phyloP scores from a whole-genome alignment of 2,329 filamentous ascomycete species.

The Meredithiella fracta region DNA sequence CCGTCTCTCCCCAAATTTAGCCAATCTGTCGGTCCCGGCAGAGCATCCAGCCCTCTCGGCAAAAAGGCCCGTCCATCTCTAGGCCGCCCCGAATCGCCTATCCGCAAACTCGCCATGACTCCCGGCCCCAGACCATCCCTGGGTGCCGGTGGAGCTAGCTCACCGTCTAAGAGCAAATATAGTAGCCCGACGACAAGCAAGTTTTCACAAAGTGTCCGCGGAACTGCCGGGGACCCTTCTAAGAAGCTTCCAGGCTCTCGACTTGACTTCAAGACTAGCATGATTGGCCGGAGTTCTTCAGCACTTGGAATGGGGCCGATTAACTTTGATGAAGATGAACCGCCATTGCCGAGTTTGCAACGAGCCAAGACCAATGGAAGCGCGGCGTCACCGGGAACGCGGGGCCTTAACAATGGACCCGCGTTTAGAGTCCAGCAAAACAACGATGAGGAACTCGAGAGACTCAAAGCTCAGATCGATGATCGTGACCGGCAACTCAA shows the following conservation, averaged over 20 bases:
- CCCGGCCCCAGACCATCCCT: conserved; percentile 42
- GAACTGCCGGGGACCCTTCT: conserved; percentile 43
- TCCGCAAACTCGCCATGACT: conserved; percentile 50
- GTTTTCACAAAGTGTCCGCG: conserved; percentile 48
- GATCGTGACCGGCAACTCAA: conserved; percentile 77
- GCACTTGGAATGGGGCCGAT: conserved; percentile 34
- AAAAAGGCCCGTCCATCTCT: conserved; percentile 54
- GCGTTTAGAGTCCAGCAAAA: conserved; percentile 38
- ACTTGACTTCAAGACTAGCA: conserved; percentile 30
- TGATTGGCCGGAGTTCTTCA: conserved; percentile 40
- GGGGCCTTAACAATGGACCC: conserved; percentile 24
- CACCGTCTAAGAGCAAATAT: conserved; percentile 35
- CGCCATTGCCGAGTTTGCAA: conserved; percentile 12
- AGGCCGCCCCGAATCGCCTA: conserved; percentile 75
- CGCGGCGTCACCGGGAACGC: conserved; percentile 37
- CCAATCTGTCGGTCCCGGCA: conserved; percentile 65
- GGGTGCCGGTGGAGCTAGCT: conserved; percentile 25
- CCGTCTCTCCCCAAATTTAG: conserved; percentile 64
- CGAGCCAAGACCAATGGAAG: conserved; percentile 29
- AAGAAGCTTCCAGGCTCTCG: conserved; percentile 33
- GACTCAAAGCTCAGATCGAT: conserved; percentile 56
- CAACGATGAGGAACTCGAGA: conserved; percentile 57
- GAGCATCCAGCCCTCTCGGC: conserved; percentile 53
- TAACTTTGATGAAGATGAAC: conserved; percentile 40
- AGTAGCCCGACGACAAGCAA: conserved; percentile 36